phyloP scores from a whole-genome alignment of 192 early-diverging fungal species.

The Tieghemiomyces parasiticus region DNA sequence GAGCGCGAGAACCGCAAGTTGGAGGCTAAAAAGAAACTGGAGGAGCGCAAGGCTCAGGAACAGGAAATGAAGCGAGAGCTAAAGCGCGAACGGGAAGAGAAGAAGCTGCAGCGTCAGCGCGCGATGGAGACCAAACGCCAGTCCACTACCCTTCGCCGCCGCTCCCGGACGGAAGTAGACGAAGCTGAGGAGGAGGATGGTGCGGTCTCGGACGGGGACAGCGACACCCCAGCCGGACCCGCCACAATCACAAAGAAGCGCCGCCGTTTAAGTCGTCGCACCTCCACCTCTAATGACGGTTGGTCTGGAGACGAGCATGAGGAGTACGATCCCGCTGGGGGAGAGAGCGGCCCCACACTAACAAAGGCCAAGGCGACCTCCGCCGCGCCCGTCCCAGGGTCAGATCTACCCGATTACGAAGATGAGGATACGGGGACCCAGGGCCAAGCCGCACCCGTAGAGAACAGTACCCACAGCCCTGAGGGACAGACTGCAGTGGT shows the following conservation, averaged over 20 bases:
- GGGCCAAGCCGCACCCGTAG: neutral
- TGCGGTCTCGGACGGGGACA: neutral
- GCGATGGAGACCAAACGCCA: neutral
- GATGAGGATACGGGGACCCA: neutral
- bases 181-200: neutral
- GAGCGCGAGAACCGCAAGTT: neutral
- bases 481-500: no score
- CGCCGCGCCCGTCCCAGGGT: neutral
- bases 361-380: neutral
- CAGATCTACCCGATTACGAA: conserved; percentile 12
- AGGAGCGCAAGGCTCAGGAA: conserved; percentile 9
- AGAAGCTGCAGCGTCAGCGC: neutral
- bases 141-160: neutral
- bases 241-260: neutral
- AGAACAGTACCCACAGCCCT: no score
- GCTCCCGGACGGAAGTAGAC: neutral
- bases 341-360: neutral
- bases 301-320: neutral
- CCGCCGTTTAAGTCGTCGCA: neutral
- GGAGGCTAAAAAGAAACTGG: neutral
- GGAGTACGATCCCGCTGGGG: neutral
- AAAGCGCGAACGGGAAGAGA: conserved; percentile 2
- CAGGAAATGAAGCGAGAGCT: conserved; percentile 1
- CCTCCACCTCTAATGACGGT: neutral
- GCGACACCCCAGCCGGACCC: neutral